Evolutionary conservation across 352 stramenopile species (phyloP), one percentile per base, ranked within the genome.

Genomic region (Pythium rishiriense): DNA sequence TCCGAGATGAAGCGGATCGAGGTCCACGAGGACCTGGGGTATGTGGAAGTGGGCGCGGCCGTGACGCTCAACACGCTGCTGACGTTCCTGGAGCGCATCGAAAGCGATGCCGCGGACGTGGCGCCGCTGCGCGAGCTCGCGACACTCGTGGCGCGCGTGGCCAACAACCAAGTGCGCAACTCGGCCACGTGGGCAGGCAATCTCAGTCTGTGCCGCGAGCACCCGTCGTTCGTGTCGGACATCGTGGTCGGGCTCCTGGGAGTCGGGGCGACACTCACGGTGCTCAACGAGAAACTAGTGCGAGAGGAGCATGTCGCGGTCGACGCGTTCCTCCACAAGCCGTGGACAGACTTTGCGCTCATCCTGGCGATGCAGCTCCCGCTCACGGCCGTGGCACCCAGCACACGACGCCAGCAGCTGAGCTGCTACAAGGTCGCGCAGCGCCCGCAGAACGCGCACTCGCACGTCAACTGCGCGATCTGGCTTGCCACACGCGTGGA

Each of bases 121-220:
- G 31, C 48, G 14, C 21, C 42, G 0, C 52, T 86, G 24, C 55
- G 49, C 7, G 70, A 79, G 56, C 73, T 83, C n/a, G 64, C 71
- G 17, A 66, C 53, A 17, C 69, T 88, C 19, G 22, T 90, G 9
- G 22, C 58, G 11, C 64, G 75, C 12, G 71, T 90, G 1, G 81
- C 79, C 17, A 87, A 88, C 65, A 77, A 83, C 33, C 81, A 90
- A 53, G 79, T 91, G 29, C 76, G 82, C 25, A 88, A 71, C 54
- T 37, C 58, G 3, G 68, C 41, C 11, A 75, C 68, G 22, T 75
- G 62, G 63, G 63, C 68, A 0, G 57, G 68, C 4, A 75, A 75
- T 43, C 43, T 75, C 56, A 73, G 71, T 66, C 39, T 88, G 1
- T 81, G 75, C n/a, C 54, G 70, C 6, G 53, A 82, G 35, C 67